Conservation (phyloP, 352 stramenopile genomes). For the Pythium chondricola region DNA sequence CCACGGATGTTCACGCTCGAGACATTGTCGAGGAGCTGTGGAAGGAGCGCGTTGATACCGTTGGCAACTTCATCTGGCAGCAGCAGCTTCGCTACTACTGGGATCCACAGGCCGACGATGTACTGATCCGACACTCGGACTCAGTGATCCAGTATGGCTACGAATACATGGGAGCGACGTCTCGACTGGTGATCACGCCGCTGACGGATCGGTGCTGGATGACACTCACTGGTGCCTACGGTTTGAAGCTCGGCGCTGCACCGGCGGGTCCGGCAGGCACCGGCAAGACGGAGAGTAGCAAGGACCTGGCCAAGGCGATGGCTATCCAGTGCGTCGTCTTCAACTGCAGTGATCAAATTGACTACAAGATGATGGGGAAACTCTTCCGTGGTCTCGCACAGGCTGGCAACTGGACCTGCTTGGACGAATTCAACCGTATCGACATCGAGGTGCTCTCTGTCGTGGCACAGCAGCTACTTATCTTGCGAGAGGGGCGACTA, state of each 20-base stretch:
- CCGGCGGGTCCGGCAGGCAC: constrained; percentile 92
- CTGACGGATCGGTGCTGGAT: constrained; percentile 95
- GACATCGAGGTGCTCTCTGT: constrained; percentile 93
- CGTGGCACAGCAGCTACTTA: constrained; percentile 88
- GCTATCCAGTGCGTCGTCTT: constrained; percentile 94
- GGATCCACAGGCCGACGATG: constrained; percentile 85
- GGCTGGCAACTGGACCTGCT: constrained; percentile 84
- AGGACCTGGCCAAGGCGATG: constrained; percentile 93
- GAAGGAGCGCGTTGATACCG: constrained; percentile 52
- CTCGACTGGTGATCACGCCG: constrained; percentile 78
- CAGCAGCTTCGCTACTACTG: constrained; percentile 94
- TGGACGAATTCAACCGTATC: constrained; percentile 96
- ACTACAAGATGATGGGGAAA: constrained; percentile 97
- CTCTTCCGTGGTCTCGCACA: constrained; percentile 92
- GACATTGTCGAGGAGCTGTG: constrained; percentile 83
- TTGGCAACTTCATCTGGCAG: constrained; percentile 93
- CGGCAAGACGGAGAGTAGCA: constrained; percentile 95
- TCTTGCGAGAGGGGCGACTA: constrained; percentile 69
- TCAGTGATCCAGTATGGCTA: constrained; percentile 90
- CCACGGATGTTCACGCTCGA: constrained; percentile 88
- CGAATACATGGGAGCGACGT: constrained; percentile 93
- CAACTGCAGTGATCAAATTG: constrained; percentile 94
- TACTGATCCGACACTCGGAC: constrained; percentile 85
- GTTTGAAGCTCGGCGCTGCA: constrained; percentile 90
- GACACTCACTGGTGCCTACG: constrained; percentile 92